These are phyloP conservation scores for Lignosus rhinocerotis DNA, from an alignment of 1,284 basidiomycete species.

Conservation along the genomic window DNA sequence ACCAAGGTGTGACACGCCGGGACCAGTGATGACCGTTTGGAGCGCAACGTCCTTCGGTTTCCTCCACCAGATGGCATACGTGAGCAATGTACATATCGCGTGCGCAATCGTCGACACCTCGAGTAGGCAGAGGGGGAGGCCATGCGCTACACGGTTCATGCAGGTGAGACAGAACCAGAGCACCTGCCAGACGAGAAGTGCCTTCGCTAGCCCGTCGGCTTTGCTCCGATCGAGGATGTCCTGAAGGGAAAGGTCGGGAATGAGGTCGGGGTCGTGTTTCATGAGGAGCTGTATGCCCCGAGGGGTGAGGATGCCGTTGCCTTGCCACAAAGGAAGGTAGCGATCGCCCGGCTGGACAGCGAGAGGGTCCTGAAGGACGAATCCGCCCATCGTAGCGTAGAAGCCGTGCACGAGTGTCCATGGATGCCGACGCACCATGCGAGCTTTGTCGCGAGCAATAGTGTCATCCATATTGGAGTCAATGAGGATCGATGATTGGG, in stretches of 20 bases:
- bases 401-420: slow-evolving; percentile 21
- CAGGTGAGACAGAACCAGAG: slow-evolving; percentile 29
- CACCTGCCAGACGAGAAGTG: slow-evolving; percentile 26
- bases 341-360: background rate
- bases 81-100: slow-evolving; percentile 15
- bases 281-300: slow-evolving; percentile 13
- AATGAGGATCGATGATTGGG: too few species aligned
- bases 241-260: slow-evolving; percentile 16
- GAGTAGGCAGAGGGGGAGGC: slow-evolving; percentile 20
- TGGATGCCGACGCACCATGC: background rate
- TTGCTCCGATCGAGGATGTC: slow-evolving; percentile 29
- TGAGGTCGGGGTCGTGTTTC: slow-evolving; percentile 13
- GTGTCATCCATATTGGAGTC: too few species aligned
- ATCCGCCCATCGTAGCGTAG: slow-evolving; percentile 27
- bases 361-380: slow-evolving; percentile 14
- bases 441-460: background rate
- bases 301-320: background rate
- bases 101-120: slow-evolving; percentile 23
- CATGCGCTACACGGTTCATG: slow-evolving; percentile 20
- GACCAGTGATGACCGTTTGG: slow-evolving; percentile 7
- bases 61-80: slow-evolving; percentile 21
- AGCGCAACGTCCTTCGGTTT: slow-evolving; percentile 18
- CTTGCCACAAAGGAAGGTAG: slow-evolving; percentile 10
- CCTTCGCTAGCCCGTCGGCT: slow-evolving; percentile 25
- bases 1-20: background rate